Percentiles rank a stretch among this genome's conserved stretches.
Evolutionary conservation across 2,329 filamentous ascomycete genomes (phyloP).

Genomic region (Cladosporium sp.): DNA sequence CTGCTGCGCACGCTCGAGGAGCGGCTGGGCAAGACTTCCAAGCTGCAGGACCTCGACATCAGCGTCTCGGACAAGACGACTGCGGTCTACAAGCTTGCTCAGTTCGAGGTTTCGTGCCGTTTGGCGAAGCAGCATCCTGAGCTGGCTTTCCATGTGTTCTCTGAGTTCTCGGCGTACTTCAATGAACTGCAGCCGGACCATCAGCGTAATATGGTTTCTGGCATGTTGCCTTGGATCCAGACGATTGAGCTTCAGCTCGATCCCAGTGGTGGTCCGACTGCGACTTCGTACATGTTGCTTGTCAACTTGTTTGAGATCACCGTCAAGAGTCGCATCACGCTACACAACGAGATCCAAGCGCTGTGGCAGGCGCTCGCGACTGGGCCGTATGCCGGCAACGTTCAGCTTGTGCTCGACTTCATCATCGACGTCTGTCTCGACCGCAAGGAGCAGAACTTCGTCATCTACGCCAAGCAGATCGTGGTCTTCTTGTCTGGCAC

Average conservation of each 20-base stretch:
- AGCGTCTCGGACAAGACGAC: conserved; percentile 98
- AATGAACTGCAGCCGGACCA: conserved; percentile 75
- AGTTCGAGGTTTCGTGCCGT: conserved; percentile 91
- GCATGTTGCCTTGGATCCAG: conserved; percentile 93
- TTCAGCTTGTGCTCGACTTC: conserved; percentile 89
- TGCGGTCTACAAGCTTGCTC: conserved; percentile 92
- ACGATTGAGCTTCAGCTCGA: conserved; percentile 88
- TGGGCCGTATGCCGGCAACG: conserved; percentile 86
- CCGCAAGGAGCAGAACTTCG: conserved; percentile 92
- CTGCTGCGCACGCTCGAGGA: conserved; percentile 77
- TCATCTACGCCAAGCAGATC: conserved; percentile 96
- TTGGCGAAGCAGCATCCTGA: conserved; percentile 84
- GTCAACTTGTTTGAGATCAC: conserved; percentile 96
- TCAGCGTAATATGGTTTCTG: conserved; percentile 89
- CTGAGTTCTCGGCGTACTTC: conserved; percentile 91
- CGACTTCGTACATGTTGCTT: conserved; percentile 86
- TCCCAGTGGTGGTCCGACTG: conserved; percentile 82
- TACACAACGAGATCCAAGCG: conserved; percentile 96
- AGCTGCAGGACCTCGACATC: conserved; percentile 95
- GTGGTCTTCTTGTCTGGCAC: conserved; percentile 92
- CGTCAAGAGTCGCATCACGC: conserved; percentile 75
- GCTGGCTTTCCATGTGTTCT: conserved; percentile 88
- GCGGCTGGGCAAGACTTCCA: conserved; percentile 75
- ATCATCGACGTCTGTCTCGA: conserved; percentile 92
- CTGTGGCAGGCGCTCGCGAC: conserved; percentile 95